Evolutionary conservation across 75 land plant species (phyloP).

Genomic region (Cupressus sempervirens): DNA sequence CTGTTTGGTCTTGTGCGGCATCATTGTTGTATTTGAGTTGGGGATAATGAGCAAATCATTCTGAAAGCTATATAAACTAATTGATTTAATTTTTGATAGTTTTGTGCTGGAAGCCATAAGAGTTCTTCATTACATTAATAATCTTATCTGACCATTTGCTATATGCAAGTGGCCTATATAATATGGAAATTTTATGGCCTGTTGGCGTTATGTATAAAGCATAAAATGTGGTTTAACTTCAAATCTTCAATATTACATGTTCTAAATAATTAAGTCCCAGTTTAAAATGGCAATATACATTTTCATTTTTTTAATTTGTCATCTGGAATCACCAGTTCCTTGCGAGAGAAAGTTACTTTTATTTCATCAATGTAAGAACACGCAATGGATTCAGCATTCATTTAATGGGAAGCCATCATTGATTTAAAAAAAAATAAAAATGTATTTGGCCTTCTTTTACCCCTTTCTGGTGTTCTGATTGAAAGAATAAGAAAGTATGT

Average conservation of each 20-base stretch:
- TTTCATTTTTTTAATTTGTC: background rate
- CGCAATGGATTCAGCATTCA: background rate
- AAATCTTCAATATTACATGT: background rate
- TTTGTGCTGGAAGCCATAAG: background rate
- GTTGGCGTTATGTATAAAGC: background rate
- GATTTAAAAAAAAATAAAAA: too few relatives aligned
- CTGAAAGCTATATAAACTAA: background rate
- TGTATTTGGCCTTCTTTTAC: background rate
- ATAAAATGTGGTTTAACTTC: background rate
- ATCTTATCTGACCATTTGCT: background rate
- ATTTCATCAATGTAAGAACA: background rate
- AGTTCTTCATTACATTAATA: background rate
- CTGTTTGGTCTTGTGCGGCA: background rate
- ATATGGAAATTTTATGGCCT: background rate
- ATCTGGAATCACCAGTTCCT: background rate
- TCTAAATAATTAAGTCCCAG: background rate
- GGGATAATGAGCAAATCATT: background rate
- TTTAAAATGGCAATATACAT: background rate
- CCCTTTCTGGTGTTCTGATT: background rate
- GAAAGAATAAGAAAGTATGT: background rate
- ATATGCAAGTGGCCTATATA: background rate
- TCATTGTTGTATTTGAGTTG: background rate
- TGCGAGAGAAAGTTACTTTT: background rate
- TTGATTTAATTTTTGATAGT: background rate
- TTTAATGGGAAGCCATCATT: background rate